phyloP scores from a whole-genome alignment of 176 grass and related monocot species.

The Elaeis guineensis region DNA sequence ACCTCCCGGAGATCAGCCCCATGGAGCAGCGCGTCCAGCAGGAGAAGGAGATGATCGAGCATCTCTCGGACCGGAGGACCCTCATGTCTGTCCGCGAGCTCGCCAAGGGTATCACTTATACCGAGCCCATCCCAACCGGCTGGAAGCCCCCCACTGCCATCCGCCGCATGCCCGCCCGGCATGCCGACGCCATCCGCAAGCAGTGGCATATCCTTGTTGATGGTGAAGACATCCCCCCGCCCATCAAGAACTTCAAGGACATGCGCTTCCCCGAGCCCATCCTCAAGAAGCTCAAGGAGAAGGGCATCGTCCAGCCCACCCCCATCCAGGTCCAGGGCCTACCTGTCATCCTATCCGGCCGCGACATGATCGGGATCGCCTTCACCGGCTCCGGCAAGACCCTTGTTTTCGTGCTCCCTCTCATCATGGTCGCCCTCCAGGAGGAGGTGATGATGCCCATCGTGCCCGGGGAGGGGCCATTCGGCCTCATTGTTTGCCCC shows the following conservation, averaged over 20 bases:
- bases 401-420: conserved; percentile 71
- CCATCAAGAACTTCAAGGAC: conserved; percentile 55
- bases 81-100: conserved; percentile 72
- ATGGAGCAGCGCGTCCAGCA: conserved; percentile 42
- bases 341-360: conserved; percentile 62
- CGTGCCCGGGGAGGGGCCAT: conserved; percentile 69
- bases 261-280: conserved; percentile 74
- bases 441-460: conserved; percentile 81
- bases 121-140: conserved; percentile 38
- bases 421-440: conserved; percentile 75
- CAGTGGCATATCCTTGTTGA: conserved; percentile 85
- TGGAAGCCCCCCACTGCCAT: conserved; percentile 59
- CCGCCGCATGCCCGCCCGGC: conserved; percentile 34
- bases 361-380: conserved; percentile 87
- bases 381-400: conserved; percentile 90
- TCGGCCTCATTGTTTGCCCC: conserved; percentile 75
- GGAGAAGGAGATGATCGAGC: conserved; percentile 54
- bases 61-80: conserved; percentile 47
- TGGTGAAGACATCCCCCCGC: conserved; percentile 61
- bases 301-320: conserved; percentile 73
- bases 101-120: conserved; percentile 69
- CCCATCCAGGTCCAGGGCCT: conserved; percentile 93
- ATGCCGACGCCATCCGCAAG: conserved; percentile 47
- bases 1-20: conserved; percentile 44
- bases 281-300: conserved; percentile 56